phyloP scores from a whole-genome alignment of 768 basidiomycete genomes.

The Naganishia vishniacii region DNA sequence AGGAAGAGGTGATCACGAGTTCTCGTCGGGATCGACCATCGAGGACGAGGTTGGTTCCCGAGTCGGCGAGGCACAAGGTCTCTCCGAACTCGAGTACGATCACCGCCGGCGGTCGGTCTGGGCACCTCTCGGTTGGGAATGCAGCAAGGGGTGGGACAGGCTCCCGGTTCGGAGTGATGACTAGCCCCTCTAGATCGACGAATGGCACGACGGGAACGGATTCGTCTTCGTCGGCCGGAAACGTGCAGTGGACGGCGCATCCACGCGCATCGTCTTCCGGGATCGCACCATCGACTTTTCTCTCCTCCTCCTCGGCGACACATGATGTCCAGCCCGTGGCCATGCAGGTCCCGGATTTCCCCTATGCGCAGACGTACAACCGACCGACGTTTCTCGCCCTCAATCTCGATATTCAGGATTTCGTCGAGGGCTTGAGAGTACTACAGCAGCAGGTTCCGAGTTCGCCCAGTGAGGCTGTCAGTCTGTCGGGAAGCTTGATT shows the following conservation, averaged over 20 bases:
- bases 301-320: background rate
- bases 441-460: constrained; percentile 21
- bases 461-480: constrained; percentile 21
- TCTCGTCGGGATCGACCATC: no score
- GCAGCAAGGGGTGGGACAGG: constrained; percentile 10
- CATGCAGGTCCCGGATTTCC: constrained; percentile 11
- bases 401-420: constrained; percentile 79
- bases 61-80: no score
- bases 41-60: constrained; percentile 8
- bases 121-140: no score
- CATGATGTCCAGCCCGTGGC: background rate
- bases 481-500: constrained; percentile 26
- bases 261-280: background rate
- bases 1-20: background rate
- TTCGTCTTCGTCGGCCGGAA: background rate
- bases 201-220: background rate
- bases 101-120: no score
- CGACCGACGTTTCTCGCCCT: constrained; percentile 45
- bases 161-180: constrained; percentile 24
- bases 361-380: constrained; percentile 18
- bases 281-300: background rate
- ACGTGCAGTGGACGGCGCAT: background rate
- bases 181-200: background rate
- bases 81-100: no score
- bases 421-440: constrained; percentile 72